phyloP scores from a whole-genome alignment of 352 stramenopile species.

The Phytopythium delawarense region DNA sequence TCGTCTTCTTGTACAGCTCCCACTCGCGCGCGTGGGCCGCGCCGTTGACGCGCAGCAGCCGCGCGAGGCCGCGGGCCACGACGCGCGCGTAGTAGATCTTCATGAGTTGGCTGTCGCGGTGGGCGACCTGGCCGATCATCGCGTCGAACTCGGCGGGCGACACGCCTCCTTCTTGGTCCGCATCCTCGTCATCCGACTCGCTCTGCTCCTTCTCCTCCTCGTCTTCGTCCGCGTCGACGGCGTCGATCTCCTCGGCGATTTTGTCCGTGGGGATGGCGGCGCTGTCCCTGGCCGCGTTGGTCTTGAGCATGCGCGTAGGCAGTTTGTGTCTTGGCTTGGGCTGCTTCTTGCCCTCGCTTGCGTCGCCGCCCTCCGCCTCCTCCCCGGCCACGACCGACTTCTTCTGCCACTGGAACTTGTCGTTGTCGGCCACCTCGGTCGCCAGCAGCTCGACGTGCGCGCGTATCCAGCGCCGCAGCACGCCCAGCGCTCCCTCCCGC shows the following conservation, averaged over 20 bases:
- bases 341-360: slow-evolving; percentile 15
- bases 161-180: slow-evolving; percentile 16
- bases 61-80: slow-evolving; percentile 49
- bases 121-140: slow-evolving; percentile 51
- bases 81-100: slow-evolving; percentile 69
- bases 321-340: slow-evolving; percentile 21
- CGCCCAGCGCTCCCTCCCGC: slow-evolving; percentile 38
- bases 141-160: slow-evolving; percentile 48
- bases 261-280: slow-evolving; percentile 21
- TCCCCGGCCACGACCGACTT: slow-evolving; percentile 25
- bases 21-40: slow-evolving; percentile 32
- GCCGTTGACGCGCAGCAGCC: slow-evolving; percentile 38
- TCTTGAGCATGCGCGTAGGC: slow-evolving; percentile 53
- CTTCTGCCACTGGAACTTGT: slow-evolving; percentile 44
- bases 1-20: slow-evolving; percentile 31
- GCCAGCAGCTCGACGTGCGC: slow-evolving; percentile 42
- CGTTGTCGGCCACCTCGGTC: slow-evolving; percentile 45
- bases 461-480: slow-evolving; percentile 54
- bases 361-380: background rate
- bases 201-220: background rate
- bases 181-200: background rate
- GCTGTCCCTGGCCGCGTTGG: slow-evolving; percentile 25
- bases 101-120: slow-evolving; percentile 72
- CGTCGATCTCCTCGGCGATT: slow-evolving; percentile 14
- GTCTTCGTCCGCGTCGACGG: slow-evolving; percentile 10